phyloP scores from a whole-genome alignment of 176 grass and related monocot genomes.

The Paspalum vaginatum region DNA sequence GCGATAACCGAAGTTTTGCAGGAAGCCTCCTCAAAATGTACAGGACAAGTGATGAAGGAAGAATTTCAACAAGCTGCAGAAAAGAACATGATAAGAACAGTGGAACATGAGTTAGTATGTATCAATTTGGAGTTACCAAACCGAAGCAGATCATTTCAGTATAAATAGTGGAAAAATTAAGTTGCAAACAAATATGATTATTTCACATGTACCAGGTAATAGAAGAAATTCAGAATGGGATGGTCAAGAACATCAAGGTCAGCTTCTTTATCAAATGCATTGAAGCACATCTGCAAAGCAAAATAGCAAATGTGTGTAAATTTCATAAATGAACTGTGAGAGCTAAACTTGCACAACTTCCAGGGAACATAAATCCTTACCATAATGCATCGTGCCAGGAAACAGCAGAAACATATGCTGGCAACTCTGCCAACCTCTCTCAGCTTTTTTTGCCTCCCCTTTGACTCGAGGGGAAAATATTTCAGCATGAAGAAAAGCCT shows the following conservation, averaged over 20 bases:
- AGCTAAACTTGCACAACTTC: neutral
- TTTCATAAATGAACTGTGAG: neutral
- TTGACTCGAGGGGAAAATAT: slow-evolving; percentile 82
- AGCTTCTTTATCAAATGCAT: slow-evolving; percentile 68
- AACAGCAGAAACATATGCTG: slow-evolving; percentile 82
- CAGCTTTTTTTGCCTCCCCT: slow-evolving; percentile 79
- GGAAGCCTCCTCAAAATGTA: slow-evolving; percentile 86
- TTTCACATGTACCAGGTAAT: slow-evolving; percentile 63
- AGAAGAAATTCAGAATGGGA: slow-evolving; percentile 78
- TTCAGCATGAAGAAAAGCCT: slow-evolving; percentile 89
- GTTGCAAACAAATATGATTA: neutral
- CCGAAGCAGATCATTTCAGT: neutral
- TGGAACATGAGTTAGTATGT: neutral
- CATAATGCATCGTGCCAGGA: slow-evolving; percentile 70
- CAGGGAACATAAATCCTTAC: slow-evolving; percentile 48
- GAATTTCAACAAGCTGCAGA: slow-evolving; percentile 71
- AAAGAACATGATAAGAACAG: neutral
- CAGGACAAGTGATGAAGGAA: slow-evolving; percentile 77
- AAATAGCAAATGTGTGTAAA: neutral
- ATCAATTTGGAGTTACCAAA: neutral
- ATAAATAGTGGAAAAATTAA: neutral
- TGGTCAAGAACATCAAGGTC: slow-evolving; percentile 81
- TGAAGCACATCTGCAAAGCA: slow-evolving; percentile 73
- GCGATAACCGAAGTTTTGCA: slow-evolving; percentile 41
- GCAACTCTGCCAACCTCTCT: slow-evolving; percentile 82